Evolutionary conservation across 352 stramenopile genomes (phyloP).

Genomic region (Pythium guiyangense): DNA sequence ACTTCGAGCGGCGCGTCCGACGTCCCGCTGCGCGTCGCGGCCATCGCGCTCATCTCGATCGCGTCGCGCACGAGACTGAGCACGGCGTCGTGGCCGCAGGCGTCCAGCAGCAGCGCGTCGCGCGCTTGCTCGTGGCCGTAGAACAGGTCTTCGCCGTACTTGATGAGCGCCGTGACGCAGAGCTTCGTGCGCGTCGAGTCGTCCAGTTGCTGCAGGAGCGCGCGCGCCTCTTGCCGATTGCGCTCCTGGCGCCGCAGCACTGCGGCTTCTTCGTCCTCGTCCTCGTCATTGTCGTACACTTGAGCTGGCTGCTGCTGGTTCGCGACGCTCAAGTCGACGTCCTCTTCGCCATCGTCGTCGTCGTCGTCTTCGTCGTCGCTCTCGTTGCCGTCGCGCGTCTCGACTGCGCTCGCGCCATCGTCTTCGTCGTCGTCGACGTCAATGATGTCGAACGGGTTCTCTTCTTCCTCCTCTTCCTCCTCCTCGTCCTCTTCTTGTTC

Average conservation of each 20-base stretch:
- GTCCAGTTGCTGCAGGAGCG: constrained; percentile 46
- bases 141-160: constrained; percentile 67
- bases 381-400: constrained; percentile 15
- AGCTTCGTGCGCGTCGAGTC: constrained; percentile 50
- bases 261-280: constrained; percentile 22
- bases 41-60: constrained; percentile 34
- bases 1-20: constrained; percentile 49
- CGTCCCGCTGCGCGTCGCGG: constrained; percentile 26
- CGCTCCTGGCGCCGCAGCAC: constrained; percentile 26
- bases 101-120: constrained; percentile 59
- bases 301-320: constrained; percentile 13
- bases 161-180: constrained; percentile 53
- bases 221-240: constrained; percentile 45
- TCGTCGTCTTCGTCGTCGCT: constrained; percentile 15
- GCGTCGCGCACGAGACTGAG: constrained; percentile 51
- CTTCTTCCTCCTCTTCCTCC: neutral
- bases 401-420: constrained; percentile 17
- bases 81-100: constrained; percentile 50
- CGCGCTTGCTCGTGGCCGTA: constrained; percentile 50
- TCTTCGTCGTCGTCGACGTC: constrained; percentile 16
- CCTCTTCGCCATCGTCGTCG: constrained; percentile 15
- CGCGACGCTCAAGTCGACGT: constrained; percentile 11
- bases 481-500: constrained; percentile 13
- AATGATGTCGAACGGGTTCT: constrained; percentile 23
- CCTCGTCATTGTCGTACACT: constrained; percentile 21